phyloP scores from a whole-genome alignment of 176 grass and related monocot species.

The Bothriochloa decipiens region DNA sequence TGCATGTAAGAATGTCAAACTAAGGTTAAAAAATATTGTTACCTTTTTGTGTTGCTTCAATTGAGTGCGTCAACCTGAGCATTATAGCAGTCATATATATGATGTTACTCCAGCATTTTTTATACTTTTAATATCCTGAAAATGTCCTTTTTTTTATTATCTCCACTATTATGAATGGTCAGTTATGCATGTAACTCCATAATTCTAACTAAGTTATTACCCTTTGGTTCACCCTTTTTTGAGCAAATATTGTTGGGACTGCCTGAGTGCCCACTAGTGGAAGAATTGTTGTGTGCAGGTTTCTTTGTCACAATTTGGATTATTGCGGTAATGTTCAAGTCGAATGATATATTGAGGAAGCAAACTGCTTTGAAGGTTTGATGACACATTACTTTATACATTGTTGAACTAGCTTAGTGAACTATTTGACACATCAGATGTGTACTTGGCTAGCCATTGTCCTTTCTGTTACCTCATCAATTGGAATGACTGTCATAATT shows the following conservation, averaged over 20 bases:
- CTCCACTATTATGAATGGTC: neutral
- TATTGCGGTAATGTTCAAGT: conserved; percentile 98
- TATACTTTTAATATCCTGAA: neutral
- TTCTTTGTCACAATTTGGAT: conserved; percentile 99
- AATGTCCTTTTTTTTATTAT: neutral
- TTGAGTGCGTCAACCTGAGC: conserved; percentile 21
- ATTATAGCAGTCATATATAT: neutral
- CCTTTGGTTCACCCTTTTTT: neutral
- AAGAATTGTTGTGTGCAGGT: conserved; percentile 58
- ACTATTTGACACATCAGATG: neutral
- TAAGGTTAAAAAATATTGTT: neutral
- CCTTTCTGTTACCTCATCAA: conserved; percentile 7
- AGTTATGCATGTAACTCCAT: neutral
- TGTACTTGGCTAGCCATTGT: neutral
- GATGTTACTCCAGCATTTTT: neutral
- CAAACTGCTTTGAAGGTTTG: conserved; percentile 96
- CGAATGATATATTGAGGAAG: conserved; percentile 94
- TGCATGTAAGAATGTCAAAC: conserved; percentile 13
- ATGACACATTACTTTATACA: conserved; percentile 18
- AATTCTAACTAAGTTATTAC: conserved; percentile 23
- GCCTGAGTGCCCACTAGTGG: conserved; percentile 34
- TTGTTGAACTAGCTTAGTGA: neutral
- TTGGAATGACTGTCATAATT: conserved; percentile 21
- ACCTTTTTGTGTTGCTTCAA: neutral
- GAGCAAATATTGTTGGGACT: neutral